A percentile compares a stretch with the other conserved stretches of the same genome.
Evolutionary conservation across 2,329 filamentous ascomycete species (phyloP).

Genomic region (Chaetothyriales sp.): DNA sequence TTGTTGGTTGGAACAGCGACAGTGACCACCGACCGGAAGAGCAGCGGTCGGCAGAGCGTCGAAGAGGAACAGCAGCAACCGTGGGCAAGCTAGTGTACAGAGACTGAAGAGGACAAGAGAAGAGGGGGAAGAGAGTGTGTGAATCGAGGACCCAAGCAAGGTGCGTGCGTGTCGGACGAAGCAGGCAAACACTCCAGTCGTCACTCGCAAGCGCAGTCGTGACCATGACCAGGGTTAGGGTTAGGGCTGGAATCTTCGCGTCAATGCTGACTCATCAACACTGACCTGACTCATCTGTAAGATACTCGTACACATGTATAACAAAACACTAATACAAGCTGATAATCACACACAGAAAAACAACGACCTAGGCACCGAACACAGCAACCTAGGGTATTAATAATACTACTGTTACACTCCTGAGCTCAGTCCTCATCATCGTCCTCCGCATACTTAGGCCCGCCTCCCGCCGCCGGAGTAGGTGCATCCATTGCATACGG

Average conservation of each 20-base stretch:
- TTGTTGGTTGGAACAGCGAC: not conserved
- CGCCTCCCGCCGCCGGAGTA: constrained; percentile 15
- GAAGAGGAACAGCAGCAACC: not conserved
- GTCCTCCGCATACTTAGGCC: constrained; percentile 17
- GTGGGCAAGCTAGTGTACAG: not conserved
- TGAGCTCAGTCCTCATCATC: constrained; percentile 12
- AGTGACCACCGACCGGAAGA: not conserved
- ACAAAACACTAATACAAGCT: too few species aligned
- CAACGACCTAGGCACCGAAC: too few species aligned
- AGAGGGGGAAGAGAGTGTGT: not conserved
- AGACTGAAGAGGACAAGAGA: not conserved
- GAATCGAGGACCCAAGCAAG: not conserved
- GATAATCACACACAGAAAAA: too few species aligned
- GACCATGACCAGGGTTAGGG: not conserved
- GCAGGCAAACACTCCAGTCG: not conserved
- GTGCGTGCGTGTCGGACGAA: not conserved
- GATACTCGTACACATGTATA: too few species aligned
- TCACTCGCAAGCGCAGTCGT: not conserved
- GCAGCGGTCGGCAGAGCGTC: not conserved
- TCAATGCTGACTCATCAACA: too few species aligned
- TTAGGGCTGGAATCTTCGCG: not conserved
- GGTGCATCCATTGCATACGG: constrained; percentile 39
- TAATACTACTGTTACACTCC: not conserved
- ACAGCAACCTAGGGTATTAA: too few species aligned
- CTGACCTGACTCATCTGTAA: too few species aligned